These are phyloP conservation scores for Torulaspora gathmanii DNA, from an alignment of 805 yeast species.

Conservation along the genomic window DNA sequence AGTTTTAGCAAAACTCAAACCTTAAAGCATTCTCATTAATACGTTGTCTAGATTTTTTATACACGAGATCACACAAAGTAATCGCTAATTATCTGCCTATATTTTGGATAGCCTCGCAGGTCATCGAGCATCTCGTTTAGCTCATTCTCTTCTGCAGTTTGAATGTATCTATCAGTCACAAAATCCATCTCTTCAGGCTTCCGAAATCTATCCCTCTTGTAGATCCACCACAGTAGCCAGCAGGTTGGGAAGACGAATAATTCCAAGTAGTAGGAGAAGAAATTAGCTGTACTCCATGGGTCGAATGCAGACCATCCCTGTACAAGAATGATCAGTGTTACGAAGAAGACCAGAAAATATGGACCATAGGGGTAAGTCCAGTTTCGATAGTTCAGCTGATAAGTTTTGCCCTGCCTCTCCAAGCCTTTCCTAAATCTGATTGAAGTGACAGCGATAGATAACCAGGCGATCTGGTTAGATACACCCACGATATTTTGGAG, in stretches of 20 bases:
- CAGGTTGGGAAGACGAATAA: conserved; percentile 45
- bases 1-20: no score
- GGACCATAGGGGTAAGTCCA: conserved; percentile 54
- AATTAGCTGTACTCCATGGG: conserved; percentile 41
- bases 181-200: conserved; percentile 48
- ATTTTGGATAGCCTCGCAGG: conserved; percentile 43
- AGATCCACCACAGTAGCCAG: conserved; percentile 41
- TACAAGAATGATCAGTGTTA: conserved; percentile 43
- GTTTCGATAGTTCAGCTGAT: conserved; percentile 41
- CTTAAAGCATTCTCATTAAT: neutral
- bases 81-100: conserved; percentile 30
- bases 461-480: conserved; percentile 50
- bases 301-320: conserved; percentile 51
- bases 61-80: conserved; percentile 12
- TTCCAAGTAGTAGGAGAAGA: conserved; percentile 46
- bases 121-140: conserved; percentile 38
- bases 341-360: conserved; percentile 42
- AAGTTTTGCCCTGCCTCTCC: conserved; percentile 40
- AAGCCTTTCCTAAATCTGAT: conserved; percentile 47
- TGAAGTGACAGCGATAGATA: conserved; percentile 45
- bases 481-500: conserved; percentile 50
- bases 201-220: conserved; percentile 41
- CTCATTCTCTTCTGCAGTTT: conserved; percentile 45
- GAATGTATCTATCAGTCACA: conserved; percentile 47
- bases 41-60: no score